A percentile compares a stretch with the other conserved stretches of the same genome.
Conservation (phyloP, 2,329 filamentous ascomycete genomes). For the Hirsutella rhossiliensis region DNA sequence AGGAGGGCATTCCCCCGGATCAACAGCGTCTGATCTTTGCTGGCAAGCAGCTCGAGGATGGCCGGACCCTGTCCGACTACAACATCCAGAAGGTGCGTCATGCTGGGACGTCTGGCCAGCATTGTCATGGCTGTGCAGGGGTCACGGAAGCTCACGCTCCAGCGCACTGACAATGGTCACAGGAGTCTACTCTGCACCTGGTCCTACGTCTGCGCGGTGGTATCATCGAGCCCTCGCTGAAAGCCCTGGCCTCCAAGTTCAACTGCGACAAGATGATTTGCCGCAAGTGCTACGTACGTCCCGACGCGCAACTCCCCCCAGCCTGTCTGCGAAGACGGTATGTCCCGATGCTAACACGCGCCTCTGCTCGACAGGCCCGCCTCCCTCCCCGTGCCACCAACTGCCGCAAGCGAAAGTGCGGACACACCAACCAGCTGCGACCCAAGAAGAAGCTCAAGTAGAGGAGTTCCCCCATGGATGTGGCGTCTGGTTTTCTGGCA, state of each 20-base stretch:
- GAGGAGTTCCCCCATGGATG: slow-evolving; percentile 27
- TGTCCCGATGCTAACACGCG: slow-evolving; percentile 6
- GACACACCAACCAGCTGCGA: slow-evolving; percentile 99
- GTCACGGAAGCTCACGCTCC: neutral
- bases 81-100: slow-evolving; percentile 92
- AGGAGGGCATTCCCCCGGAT: slow-evolving; percentile 97
- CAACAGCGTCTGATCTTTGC: slow-evolving; percentile 98
- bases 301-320: neutral
- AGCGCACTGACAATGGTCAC: slow-evolving; percentile 18
- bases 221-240: slow-evolving; percentile 98
- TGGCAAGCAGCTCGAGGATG: slow-evolving; percentile 98
- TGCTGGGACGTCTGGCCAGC: neutral
- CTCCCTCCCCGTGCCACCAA: slow-evolving; percentile 98
- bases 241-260: slow-evolving; percentile 97
- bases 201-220: slow-evolving; percentile 98
- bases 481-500: slow-evolving; percentile 33
- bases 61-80: slow-evolving; percentile 93
- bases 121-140: neutral
- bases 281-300: slow-evolving; percentile 98
- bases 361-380: slow-evolving; percentile 42
- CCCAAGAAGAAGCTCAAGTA: slow-evolving; percentile 99
- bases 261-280: slow-evolving; percentile 99
- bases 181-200: slow-evolving; percentile 97
- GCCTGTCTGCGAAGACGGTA: neutral
- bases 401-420: slow-evolving; percentile 99